A percentile compares a stretch with the other conserved stretches of the same genome.
phyloP scores from a whole-genome alignment of 345 rosid genomes.

The Rhodamnia argentea region DNA sequence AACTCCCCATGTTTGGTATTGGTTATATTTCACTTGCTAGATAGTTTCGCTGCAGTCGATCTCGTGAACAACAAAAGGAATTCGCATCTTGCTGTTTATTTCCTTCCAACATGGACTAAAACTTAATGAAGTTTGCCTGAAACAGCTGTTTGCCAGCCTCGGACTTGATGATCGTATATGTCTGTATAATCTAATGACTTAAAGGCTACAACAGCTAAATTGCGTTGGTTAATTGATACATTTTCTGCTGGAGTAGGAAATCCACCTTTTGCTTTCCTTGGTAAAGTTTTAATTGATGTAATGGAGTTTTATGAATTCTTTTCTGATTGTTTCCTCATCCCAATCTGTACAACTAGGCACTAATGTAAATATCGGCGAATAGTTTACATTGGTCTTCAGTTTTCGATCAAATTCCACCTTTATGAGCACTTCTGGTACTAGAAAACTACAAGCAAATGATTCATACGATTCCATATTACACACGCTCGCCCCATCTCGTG shows the following conservation, averaged over 20 bases:
- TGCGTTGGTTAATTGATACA: not conserved
- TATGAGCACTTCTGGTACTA: not conserved
- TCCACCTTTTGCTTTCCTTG: not conserved
- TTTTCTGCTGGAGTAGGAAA: not conserved
- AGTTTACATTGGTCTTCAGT: not conserved
- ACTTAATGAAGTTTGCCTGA: not conserved
- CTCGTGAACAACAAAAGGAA: not conserved
- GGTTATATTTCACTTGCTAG: not conserved
- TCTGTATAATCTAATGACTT: not conserved
- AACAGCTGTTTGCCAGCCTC: not conserved
- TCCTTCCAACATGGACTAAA: not conserved
- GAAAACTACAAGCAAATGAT: not conserved
- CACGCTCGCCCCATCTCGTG: not conserved
- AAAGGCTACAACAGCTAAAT: not conserved
- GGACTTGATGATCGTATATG: not conserved
- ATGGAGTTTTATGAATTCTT: not conserved
- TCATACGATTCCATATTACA: not conserved
- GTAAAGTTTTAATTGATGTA: not conserved
- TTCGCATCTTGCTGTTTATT: not conserved
- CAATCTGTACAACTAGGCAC: not conserved
- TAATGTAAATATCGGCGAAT: not conserved
- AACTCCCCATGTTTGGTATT: not conserved
- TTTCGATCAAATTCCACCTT: not conserved
- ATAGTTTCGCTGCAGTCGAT: not conserved
- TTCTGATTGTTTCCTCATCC: not conserved